phyloP scores from a whole-genome alignment of 2,329 filamentous ascomycete species.

The Ophiocordyceps camponoti-saundersi region DNA sequence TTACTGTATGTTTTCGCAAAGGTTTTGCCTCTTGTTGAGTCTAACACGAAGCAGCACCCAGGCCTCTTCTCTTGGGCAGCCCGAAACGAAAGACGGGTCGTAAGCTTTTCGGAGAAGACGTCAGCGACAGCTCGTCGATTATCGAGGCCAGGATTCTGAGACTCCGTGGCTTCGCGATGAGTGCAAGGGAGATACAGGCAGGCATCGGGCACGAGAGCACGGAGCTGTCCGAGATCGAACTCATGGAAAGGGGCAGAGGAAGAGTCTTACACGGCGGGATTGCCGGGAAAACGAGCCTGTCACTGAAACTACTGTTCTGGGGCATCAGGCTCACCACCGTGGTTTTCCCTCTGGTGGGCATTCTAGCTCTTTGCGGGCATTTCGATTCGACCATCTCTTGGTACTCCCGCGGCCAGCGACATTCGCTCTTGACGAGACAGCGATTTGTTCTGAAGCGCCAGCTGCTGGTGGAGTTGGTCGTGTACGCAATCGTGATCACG shows the following conservation, averaged over 20 bases:
- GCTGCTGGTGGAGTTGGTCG: conserved; percentile 17
- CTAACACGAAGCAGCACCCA: neutral
- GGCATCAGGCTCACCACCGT: conserved; percentile 20
- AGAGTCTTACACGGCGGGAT: conserved; percentile 12
- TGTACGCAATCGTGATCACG: conserved; percentile 15
- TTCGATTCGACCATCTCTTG: conserved; percentile 29
- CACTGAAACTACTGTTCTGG: conserved; percentile 20
- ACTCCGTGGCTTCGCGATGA: conserved; percentile 9
- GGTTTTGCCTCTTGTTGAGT: no score
- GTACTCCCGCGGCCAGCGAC: conserved; percentile 28
- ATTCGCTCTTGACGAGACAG: conserved; percentile 17
- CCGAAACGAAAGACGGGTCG: neutral
- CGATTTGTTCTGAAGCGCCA: conserved; percentile 16
- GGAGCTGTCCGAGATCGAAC: conserved; percentile 10
- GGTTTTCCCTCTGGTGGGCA: conserved; percentile 27
- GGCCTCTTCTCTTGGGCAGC: neutral
- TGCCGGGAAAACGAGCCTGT: conserved; percentile 10
- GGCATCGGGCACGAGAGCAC: conserved; percentile 5
- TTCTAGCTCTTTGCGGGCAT: conserved; percentile 24
- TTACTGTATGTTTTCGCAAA: neutral
- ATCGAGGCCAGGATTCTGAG: conserved; percentile 6
- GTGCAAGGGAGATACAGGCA: conserved; percentile 4
- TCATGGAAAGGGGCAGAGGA: conserved; percentile 14
- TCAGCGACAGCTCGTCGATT: conserved; percentile 3
- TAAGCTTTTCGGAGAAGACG: neutral